Conservation (phyloP, 805 yeast species). For the Starmerella gropengiesseri region DNA sequence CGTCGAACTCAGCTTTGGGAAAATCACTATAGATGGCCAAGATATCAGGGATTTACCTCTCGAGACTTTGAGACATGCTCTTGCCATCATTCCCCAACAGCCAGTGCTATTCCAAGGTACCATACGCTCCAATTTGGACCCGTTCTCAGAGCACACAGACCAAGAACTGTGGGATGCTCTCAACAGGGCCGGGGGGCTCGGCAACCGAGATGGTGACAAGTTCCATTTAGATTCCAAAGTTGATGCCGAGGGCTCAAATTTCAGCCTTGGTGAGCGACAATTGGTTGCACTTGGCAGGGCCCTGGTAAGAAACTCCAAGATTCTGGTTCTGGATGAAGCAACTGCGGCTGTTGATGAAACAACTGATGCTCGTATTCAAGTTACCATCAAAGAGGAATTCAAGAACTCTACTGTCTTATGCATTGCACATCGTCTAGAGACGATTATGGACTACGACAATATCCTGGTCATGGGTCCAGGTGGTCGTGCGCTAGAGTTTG, state of each 20-base stretch:
- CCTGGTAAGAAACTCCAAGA: conserved; percentile 47
- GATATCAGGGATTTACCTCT: conserved; percentile 55
- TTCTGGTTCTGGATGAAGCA: conserved; percentile 62
- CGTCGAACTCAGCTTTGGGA: conserved; percentile 44
- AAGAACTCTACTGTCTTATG: conserved; percentile 53
- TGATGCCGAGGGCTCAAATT: conserved; percentile 17
- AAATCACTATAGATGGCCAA: conserved; percentile 53
- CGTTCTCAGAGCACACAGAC: conserved; percentile 49
- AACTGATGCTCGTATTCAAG: conserved; percentile 55
- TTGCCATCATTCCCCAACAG: conserved; percentile 79
- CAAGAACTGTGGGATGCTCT: conserved; percentile 55
- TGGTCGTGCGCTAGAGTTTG: conserved; percentile 47
- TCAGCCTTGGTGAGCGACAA: conserved; percentile 19
- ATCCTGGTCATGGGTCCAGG: conserved; percentile 46
- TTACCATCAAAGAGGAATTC: conserved; percentile 47
- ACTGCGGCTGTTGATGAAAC: conserved; percentile 68
- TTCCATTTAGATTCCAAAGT: conserved; percentile 43
- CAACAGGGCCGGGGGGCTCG: conserved; percentile 38
- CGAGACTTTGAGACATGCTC: conserved; percentile 51
- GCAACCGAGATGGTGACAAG: conserved; percentile 30
- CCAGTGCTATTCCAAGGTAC: conserved; percentile 76
- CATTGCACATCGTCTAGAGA: conserved; percentile 58
- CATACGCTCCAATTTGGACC: conserved; percentile 65
- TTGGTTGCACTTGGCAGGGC: conserved; percentile 50
- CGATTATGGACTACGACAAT: conserved; percentile 48